Conservation (phyloP, 495 filamentous ascomycete species). For the Haplographium delicatum region DNA sequence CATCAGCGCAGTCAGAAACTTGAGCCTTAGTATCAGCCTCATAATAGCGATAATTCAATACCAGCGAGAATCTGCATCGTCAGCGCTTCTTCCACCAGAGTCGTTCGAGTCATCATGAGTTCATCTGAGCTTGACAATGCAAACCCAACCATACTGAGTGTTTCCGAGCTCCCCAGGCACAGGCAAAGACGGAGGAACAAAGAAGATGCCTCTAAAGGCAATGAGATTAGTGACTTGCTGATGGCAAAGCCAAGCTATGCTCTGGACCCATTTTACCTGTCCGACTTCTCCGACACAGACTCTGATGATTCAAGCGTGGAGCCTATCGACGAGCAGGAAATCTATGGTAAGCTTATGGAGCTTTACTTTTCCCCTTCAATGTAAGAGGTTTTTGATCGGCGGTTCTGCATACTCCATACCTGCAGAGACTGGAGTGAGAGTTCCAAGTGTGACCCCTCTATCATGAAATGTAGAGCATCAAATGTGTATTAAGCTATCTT, state of each 20-base stretch:
- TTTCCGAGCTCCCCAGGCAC: slow-evolving; percentile 80
- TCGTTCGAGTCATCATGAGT: slow-evolving; percentile 3
- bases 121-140: slow-evolving; percentile 86
- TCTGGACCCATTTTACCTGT: slow-evolving; percentile 22
- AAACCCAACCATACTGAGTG: slow-evolving; percentile 89
- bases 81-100: background rate
- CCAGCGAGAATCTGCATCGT: no score
- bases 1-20: no score
- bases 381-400: background rate
- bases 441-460: no score
- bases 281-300: slow-evolving; percentile 30
- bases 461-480: no score
- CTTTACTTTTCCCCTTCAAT: background rate
- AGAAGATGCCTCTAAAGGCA: slow-evolving; percentile 4
- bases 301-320: slow-evolving; percentile 63
- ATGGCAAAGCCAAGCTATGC: slow-evolving; percentile 17
- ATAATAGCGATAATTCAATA: no score
- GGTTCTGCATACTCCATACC: background rate
- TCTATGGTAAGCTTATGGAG: slow-evolving; percentile 61
- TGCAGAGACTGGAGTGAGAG: background rate
- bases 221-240: slow-evolving; percentile 12
- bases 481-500: slow-evolving; percentile 3
- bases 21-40: no score
- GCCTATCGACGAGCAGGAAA: slow-evolving; percentile 92
- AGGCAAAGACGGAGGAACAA: slow-evolving; percentile 40